Base-by-base conservation (phyloP, 768 basidiomycete species). In the Tricholoma bakamatsutake region DNA sequence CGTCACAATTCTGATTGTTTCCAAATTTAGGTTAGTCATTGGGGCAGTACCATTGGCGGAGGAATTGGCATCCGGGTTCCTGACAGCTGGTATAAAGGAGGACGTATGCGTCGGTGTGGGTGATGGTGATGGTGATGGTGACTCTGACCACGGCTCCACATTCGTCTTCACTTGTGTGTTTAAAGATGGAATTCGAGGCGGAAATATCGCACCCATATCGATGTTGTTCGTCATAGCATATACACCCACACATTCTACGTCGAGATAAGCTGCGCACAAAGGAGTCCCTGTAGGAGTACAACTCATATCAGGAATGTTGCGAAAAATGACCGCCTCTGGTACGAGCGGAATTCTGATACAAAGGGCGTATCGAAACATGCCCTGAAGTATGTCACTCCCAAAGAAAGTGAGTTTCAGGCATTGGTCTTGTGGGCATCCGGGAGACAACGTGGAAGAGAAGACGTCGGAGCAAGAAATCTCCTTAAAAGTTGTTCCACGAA, bases 281-380 rank as follows among this genome's bases (percentile, higher is more conserved):
- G 21, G 7, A 1, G 50, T 27, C 15, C 71, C 65, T 3, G 59
- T n/a, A 10, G 47, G 49, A 13, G 17, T 7, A 1, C 17, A 12
- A 18, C 11, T 45, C 17, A 40, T 64, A 4, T 61, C 57, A 2
- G 62, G 54, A 1, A 27, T 24, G 10, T 24, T 45, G 18, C 24
- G 2, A 24, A 5, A 12, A 11, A 27, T 27, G 43, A 24, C 5
- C 18, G 10, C 43, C 43, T 45, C 43, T 1, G 43, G 24, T 45
- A 6, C 10, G 12, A 27, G 24, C 24, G 43, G 24, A 13, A 71
- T 56, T 2, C 52, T 55, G 10, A 79, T 50, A 21, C 43, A 48
- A n/a, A 81, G 69, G 24, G 64, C 50, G 53, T 72, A 85, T 52
- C 77, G 76, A 58, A 79, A 81, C 28, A 84, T 72, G 1, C 83